Evolutionary conservation across 2,329 filamentous ascomycete species (phyloP), one percentile per base, ranked within the genome.

Genomic region (Ascosphaera apis): DNA sequence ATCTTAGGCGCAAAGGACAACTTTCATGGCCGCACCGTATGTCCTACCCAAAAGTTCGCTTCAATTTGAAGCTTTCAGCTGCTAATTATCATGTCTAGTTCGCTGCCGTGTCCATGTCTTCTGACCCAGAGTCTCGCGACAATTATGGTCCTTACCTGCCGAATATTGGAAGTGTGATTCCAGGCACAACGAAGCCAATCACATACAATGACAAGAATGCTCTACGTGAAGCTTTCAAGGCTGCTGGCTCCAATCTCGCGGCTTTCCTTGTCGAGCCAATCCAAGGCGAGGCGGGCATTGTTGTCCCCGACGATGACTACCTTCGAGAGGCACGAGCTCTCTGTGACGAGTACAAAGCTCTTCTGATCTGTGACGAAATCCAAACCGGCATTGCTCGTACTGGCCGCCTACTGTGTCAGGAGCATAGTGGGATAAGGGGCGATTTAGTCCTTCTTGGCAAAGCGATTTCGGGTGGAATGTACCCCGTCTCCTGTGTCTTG

Each of bases 121-220:
- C 80, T 18, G 88, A 98, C 53, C 80, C 84, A 21, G 88, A 98
- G 58, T 93, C 84, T 34, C 77, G 82, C 50, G 82, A 88, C 46
- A 91, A 95, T 65, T 98, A 98, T 54, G 88, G 88, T 7, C 88
- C 88, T 13, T 95, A 91, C 53, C 70, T 98, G 15, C 88, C 88
- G 44, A 77, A 78, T 46, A 75, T 95, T 41, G 82, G 86, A 37
- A 77, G 81, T 43, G 57, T 62, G 19, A 73, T 70, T 53, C 86
- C 86, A 18, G 65, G 71, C 11, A 91, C 82, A 1, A 70, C 72
- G 45, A 74, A 77, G 58, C 58, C 69, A 12, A 84, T 95, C 47
- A 70, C 76, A 31, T 98, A 84, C 64, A 86, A 91, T 61, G 79
- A 83, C 52, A 68, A 88, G 41, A 63, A 66, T 1, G 82, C 91